Conservation (phyloP, 73 alveolate species). For the Symbiodinium pilosum region DNA sequence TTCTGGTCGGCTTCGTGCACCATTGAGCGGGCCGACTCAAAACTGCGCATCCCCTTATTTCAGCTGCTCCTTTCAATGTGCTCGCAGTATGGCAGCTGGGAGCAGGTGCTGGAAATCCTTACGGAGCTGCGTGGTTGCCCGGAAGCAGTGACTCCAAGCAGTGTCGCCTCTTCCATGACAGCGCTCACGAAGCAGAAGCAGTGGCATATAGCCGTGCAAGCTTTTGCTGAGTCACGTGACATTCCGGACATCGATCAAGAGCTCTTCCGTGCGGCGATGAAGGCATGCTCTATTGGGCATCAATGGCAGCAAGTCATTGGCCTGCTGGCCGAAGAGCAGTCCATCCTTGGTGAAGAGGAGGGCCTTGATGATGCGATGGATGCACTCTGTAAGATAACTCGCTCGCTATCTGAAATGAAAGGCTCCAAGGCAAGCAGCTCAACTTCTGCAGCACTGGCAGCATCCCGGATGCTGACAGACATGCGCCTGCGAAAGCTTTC, state of each 20-base stretch:
- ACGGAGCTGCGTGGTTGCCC: conserved; percentile 18
- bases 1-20: neutral
- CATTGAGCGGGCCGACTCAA: neutral
- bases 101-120: neutral
- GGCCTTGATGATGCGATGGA: conserved; percentile 33
- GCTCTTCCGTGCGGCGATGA: conserved; percentile 15
- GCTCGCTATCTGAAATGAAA: neutral
- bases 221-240: conserved; percentile 1
- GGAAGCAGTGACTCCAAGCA: conserved; percentile 3
- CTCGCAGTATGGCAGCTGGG: conserved; percentile 58
- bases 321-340: conserved; percentile 18
- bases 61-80: conserved; percentile 16
- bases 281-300: conserved; percentile 40
- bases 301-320: conserved; percentile 43
- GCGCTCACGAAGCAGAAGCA: conserved; percentile 22
- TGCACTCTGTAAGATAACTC: neutral
- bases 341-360: neutral
- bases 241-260: neutral
- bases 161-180: conserved; percentile 7
- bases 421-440: neutral
- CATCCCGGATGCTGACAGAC: conserved; percentile 19
- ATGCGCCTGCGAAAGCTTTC: conserved; percentile 24
- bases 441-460: conserved; percentile 35
- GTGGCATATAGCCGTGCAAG: conserved; percentile 42
- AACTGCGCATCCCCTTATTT: neutral